Evolutionary conservation across 108 stramenopile genomes (phyloP).

Genomic region (Cyclotella cryptica): DNA sequence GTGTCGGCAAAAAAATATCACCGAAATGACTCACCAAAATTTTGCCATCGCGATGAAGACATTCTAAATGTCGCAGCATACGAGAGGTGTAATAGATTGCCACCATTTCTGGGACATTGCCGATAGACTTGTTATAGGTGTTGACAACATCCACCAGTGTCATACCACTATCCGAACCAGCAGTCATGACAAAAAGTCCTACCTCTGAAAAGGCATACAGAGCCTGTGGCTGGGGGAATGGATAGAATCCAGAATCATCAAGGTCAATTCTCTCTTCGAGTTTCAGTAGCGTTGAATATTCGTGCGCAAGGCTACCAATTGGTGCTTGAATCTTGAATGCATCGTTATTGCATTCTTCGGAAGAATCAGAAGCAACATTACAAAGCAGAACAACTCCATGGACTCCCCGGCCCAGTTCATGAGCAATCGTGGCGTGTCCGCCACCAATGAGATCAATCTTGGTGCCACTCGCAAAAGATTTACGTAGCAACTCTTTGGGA

Average conservation of each 20-base stretch:
- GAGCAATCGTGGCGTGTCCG: constrained; percentile 48
- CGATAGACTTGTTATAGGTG: constrained; percentile 60
- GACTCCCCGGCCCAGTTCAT: constrained; percentile 79
- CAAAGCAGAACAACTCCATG: constrained; percentile 75
- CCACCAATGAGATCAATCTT: constrained; percentile 57
- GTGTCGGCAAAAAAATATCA: too few relatives aligned
- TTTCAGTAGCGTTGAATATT: constrained; percentile 60
- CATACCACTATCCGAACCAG: constrained; percentile 74
- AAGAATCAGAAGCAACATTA: constrained; percentile 8
- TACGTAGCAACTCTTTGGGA: constrained; percentile 43
- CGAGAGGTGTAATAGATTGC: constrained; percentile 76
- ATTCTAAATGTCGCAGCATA: constrained; percentile 71
- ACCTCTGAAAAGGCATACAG: constrained; percentile 73
- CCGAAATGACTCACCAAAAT: constrained; percentile 59
- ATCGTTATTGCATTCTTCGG: constrained; percentile 36
- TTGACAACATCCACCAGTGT: constrained; percentile 82
- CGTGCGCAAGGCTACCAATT: constrained; percentile 73
- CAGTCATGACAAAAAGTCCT: constrained; percentile 76
- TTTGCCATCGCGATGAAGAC: constrained; percentile 77
- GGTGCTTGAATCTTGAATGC: constrained; percentile 86
- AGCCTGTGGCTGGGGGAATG: constrained; percentile 68
- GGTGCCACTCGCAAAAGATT: constrained; percentile 47
- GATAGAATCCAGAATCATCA: constrained; percentile 38
- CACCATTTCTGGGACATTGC: constrained; percentile 76
- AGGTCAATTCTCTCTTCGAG: constrained; percentile 55